phyloP scores from a whole-genome alignment of 1,284 basidiomycete species.

The Erythrobasidium hasegawianum region DNA sequence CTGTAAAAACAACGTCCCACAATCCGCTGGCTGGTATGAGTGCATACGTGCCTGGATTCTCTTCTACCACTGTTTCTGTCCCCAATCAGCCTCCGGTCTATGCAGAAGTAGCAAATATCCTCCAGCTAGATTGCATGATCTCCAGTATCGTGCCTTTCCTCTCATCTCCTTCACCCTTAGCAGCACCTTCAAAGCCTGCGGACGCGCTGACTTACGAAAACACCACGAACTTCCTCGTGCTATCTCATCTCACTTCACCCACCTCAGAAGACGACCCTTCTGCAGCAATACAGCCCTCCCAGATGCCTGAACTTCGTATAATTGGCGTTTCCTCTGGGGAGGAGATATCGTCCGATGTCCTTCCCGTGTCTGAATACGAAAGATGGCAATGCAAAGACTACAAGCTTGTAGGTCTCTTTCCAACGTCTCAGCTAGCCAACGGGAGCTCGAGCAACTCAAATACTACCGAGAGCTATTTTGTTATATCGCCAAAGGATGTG shows the following conservation, averaged over 20 bases:
- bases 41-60: conserved; percentile 11
- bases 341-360: conserved; percentile 79
- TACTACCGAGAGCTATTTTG: conserved; percentile 58
- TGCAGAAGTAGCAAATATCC: conserved; percentile 84
- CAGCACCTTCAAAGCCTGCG: background rate
- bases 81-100: conserved; percentile 38
- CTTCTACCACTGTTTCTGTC: conserved; percentile 38
- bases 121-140: conserved; percentile 94
- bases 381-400: conserved; percentile 93
- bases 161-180: background rate
- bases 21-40: conserved; percentile 30
- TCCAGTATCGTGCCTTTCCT: conserved; percentile 79
- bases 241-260: conserved; percentile 61
- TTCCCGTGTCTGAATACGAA: conserved; percentile 73
- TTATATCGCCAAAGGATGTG: conserved; percentile 79
- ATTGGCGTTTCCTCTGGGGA: conserved; percentile 77
- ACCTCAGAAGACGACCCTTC: conserved; percentile 49
- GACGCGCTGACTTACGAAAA: conserved; percentile 49
- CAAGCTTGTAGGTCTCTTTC: conserved; percentile 58
- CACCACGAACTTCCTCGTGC: conserved; percentile 66
- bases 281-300: conserved; percentile 63
- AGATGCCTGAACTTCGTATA: conserved; percentile 86
- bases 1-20: background rate
- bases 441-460: conserved; percentile 36
- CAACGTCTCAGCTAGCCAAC: conserved; percentile 43